Evolutionary conservation across 306 rosid genomes (phyloP), one percentile per base, ranked within the genome.

Genomic region (Hippophae tibetana): DNA sequence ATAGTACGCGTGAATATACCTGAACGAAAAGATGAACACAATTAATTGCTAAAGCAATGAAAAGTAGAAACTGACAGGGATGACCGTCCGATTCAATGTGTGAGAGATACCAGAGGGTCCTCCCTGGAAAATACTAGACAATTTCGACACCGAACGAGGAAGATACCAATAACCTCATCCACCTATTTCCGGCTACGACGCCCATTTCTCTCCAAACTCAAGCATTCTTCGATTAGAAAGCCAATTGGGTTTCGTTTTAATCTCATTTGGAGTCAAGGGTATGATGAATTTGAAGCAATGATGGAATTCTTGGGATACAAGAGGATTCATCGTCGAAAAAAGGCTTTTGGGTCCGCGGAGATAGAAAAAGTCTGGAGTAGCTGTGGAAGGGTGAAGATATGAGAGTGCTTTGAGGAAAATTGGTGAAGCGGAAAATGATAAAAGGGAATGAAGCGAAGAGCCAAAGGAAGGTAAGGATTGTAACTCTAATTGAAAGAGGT

Each of bases 271-370:
- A 47, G 70, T 61, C 47, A 84, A 84, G 49, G 98, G 98, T 26
- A 87, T 92, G 47, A 90, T 80, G 72, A 85, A 90, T 62, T 80
- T 87, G 83, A 90, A 67, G 78, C 96, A 90, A 31, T 92, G 79
- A 7, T 63, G 65, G 58, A 90, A 87, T 9, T 79, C 62, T 46
- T 66, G 75, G 8, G 96, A 92, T 11, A 83, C 64, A 10, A 13
- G 5, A 60, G 92, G 92, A 45, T 81, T 73, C 27, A 90, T 69
- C 47, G 68, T 4, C 42, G 64, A 77, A 42, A 85, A 78, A 5
- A 69, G 72, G 49, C 81, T 8, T 50, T 75, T 67, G 60, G 95
- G 70, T 56, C 82, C 87, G 6, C 87, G 73, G 0, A 87, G 59
- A 53, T 86, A 78, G 43, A 90, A 74, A 55, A 90, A 61, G 75